Evolutionary conservation across 2,329 filamentous ascomycete species (phyloP), one percentile per base, ranked within the genome.

Genomic region (Pleoardoris graminearum): DNA sequence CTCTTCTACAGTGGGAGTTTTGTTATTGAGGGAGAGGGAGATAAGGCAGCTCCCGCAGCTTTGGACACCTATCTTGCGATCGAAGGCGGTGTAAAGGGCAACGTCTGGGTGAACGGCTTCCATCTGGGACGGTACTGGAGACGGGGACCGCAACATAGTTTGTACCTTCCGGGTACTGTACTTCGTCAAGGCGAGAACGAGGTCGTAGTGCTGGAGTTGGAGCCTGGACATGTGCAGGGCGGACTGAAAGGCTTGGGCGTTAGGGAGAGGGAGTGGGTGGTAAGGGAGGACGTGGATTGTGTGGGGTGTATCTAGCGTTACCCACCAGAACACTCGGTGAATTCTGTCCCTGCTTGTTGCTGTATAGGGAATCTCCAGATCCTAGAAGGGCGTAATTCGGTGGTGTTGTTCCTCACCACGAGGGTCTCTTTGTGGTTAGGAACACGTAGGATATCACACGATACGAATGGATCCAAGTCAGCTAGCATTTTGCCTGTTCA

Each of bases 41-140:
- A 36, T 14, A 33, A 38, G n/a, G n/a, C n/a, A n/a, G n/a, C n/a
- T 16, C 30, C 49, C 11, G 48, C 52, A 5, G 54, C 43, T 6
- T 46, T 48, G 3, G 70, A 73, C 50, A 76, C 77, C 0, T 79
- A 76, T 55, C 57, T 80, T 0, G 59, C 68, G 2, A 58, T 80
- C 3, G 73, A 75, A 2, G 62, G 62, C 8, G 76, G 76, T 21
- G 65, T 75, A 22, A 80, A 79, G 59, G 78, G 78, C 0, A 68
- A 71, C 16, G 73, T 79, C 0, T 80, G 75, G 74, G 72, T 80
- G 1, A 80, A 80, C 48, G 76, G 73, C 11, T 66, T 75, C 27
- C 76, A 79, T 42, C 61, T 80, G 1, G 78, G 78, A 7, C 58
- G 77, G 19, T 80, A 79, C 56, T 81, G 78, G 78, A 62, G 66